phyloP scores from a whole-genome alignment of 2,329 filamentous ascomycete genomes.

The Neoascochyta sp. region DNA sequence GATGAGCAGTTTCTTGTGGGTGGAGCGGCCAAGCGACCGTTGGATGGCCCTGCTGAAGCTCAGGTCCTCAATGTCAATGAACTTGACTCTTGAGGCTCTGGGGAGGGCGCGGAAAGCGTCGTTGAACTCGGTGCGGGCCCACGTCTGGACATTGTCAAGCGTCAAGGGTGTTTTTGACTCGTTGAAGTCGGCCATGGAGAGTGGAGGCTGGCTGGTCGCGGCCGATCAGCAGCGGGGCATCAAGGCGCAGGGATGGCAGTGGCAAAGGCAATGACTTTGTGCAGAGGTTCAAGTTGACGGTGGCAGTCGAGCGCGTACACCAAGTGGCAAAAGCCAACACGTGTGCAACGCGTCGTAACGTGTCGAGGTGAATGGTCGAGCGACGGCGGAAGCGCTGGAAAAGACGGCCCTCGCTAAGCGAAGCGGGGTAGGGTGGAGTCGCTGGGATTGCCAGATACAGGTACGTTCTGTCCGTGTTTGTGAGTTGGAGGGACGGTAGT shows the following conservation, averaged over 20 bases:
- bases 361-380: conserved; percentile 11
- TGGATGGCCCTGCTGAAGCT: conserved; percentile 24
- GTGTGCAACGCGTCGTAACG: conserved; percentile 11
- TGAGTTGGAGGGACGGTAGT: too few relatives aligned
- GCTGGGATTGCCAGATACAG: too few relatives aligned
- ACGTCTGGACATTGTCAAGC: conserved; percentile 20
- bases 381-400: conserved; percentile 10
- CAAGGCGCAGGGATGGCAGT: too few relatives aligned
- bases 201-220: too few relatives aligned
- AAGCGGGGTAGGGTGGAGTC: conserved; percentile 11
- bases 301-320: too few relatives aligned
- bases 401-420: conserved; percentile 10
- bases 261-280: too few relatives aligned
- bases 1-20: conserved; percentile 27
- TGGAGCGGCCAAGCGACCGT: conserved; percentile 22
- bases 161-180: conserved; percentile 26
- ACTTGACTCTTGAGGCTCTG: conserved; percentile 16
- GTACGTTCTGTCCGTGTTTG: too few relatives aligned
- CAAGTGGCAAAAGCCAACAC: conserved; percentile 8
- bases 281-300: too few relatives aligned
- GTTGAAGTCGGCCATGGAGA: conserved; percentile 23
- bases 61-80: conserved; percentile 23
- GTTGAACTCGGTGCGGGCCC: conserved; percentile 20
- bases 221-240: too few relatives aligned
- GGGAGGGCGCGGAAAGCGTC: conserved; percentile 18